phyloP scores from a whole-genome alignment of 2,329 filamentous ascomycete species.

The Ophiostoma angusticollis region DNA sequence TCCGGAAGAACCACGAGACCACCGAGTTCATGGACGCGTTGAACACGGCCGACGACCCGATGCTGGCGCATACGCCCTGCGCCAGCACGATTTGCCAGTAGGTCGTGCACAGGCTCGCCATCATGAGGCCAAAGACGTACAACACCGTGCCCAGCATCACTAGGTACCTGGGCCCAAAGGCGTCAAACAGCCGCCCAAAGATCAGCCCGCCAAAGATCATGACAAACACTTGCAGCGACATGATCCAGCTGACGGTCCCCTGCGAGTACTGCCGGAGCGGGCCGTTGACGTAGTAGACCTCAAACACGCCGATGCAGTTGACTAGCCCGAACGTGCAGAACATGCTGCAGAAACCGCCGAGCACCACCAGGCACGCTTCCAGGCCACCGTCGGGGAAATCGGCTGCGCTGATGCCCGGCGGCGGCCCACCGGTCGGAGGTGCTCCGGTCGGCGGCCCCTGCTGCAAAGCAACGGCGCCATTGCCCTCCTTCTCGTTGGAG shows the following conservation, averaged over 20 bases:
- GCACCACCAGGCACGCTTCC: constrained; percentile 37
- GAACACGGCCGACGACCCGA: constrained; percentile 25
- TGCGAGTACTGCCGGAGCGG: constrained; percentile 33
- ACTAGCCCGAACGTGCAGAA: constrained; percentile 28
- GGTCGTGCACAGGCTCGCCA: constrained; percentile 35
- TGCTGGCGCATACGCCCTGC: constrained; percentile 22
- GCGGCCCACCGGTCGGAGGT: constrained; percentile 2
- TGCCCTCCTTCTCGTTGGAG: background rate
- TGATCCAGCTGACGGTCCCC: constrained; percentile 44
- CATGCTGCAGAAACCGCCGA: constrained; percentile 22
- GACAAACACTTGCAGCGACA: constrained; percentile 35
- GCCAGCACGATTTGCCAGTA: constrained; percentile 30
- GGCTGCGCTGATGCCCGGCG: constrained; percentile 24
- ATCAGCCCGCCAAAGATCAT: constrained; percentile 34
- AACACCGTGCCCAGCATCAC: constrained; percentile 37
- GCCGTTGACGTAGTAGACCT: constrained; percentile 39
- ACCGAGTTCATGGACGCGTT: constrained; percentile 23
- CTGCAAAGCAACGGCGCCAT: background rate
- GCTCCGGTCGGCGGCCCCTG: background rate
- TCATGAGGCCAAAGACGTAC: constrained; percentile 48
- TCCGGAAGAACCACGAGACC: constrained; percentile 34
- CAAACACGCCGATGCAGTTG: constrained; percentile 40
- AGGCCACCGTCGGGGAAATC: constrained; percentile 40
- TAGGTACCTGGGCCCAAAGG: constrained; percentile 44
- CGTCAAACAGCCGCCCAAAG: constrained; percentile 37